Percentiles rank a stretch among this genome's conserved stretches.
Evolutionary conservation across 2,329 filamentous ascomycete species (phyloP).

Genomic region (Hymenotorrendiella dingleyae): DNA sequence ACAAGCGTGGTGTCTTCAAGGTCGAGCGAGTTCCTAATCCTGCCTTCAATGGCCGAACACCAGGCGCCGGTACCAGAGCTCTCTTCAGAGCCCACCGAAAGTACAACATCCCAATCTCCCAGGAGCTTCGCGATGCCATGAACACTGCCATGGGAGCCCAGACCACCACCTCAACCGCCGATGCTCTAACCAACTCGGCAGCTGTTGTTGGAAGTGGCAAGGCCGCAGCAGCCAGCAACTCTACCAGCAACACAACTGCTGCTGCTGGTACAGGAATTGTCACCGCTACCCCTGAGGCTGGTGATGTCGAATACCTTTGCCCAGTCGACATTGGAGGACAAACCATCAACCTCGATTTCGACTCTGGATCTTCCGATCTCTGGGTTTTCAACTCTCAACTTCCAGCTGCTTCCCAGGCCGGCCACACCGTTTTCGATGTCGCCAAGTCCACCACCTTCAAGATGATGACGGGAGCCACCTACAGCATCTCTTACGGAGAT

Average conservation of each 20-base stretch:
- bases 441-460: slow-evolving; percentile 27
- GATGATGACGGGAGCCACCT: slow-evolving; percentile 27
- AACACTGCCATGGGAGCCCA: slow-evolving; percentile 11
- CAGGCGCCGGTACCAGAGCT: slow-evolving; percentile 36
- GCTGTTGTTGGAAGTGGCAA: slow-evolving; percentile 5
- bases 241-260: slow-evolving; percentile 18
- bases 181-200: slow-evolving; percentile 9
- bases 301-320: slow-evolving; percentile 26
- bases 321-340: slow-evolving; percentile 29
- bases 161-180: slow-evolving; percentile 1
- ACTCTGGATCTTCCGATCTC: slow-evolving; percentile 31
- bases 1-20: slow-evolving; percentile 29
- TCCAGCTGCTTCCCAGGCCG: slow-evolving; percentile 22
- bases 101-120: slow-evolving; percentile 50
- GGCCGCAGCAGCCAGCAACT: slow-evolving; percentile 1
- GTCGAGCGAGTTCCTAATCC: slow-evolving; percentile 31
- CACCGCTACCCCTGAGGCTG: slow-evolving; percentile 53
- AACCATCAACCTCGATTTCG: slow-evolving; percentile 30
- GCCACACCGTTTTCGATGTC: slow-evolving; percentile 29
- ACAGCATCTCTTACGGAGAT: slow-evolving; percentile 34
- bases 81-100: slow-evolving; percentile 64
- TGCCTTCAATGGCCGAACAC: slow-evolving; percentile 36
- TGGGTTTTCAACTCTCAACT: slow-evolving; percentile 33
- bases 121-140: slow-evolving; percentile 36
- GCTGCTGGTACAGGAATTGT: slow-evolving; percentile 49